Conservation (phyloP, 2,329 filamentous ascomycete genomes). For the Mycosphaerelloides madeirae region DNA sequence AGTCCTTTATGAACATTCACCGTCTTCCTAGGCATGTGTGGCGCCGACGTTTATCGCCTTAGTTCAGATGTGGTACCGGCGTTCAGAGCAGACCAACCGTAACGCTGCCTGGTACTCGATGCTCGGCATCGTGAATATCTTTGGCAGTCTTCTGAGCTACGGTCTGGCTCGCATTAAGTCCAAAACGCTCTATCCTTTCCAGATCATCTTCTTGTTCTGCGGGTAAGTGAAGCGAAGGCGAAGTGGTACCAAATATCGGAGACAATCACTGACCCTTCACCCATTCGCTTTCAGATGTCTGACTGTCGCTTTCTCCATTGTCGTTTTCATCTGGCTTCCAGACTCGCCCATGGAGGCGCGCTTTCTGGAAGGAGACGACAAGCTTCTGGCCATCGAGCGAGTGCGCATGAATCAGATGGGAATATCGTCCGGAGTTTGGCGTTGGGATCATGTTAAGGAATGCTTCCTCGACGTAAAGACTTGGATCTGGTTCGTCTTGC, state of each 20-base stretch:
- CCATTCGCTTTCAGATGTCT: too few relatives aligned
- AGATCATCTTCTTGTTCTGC: conserved; percentile 33
- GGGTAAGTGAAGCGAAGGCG: too few relatives aligned
- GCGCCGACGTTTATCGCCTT: conserved; percentile 28
- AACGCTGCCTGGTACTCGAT: conserved; percentile 29
- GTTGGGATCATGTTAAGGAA: conserved; percentile 52
- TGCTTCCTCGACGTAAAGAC: conserved; percentile 55
- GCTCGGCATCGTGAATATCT: conserved; percentile 29
- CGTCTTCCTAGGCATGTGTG: too few relatives aligned
- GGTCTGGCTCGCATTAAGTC: conserved; percentile 26
- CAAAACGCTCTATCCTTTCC: conserved; percentile 18
- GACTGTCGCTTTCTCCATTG: conserved; percentile 48
- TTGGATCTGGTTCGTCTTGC: conserved; percentile 47
- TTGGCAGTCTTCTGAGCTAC: conserved; percentile 27
- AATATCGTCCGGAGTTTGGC: conserved; percentile 43
- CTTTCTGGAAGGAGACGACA: conserved; percentile 54
- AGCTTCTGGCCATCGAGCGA: conserved; percentile 55
- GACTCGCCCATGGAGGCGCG: conserved; percentile 59
- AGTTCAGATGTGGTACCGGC: conserved; percentile 27
- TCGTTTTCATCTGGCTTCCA: conserved; percentile 57
- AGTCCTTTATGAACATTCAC: too few relatives aligned
- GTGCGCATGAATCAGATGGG: conserved; percentile 41
- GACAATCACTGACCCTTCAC: too few relatives aligned
- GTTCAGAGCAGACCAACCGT: conserved; percentile 27
- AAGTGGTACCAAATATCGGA: too few relatives aligned